Conservation (phyloP, 2,329 filamentous ascomycete species). For the Aspergillus sp. region DNA sequence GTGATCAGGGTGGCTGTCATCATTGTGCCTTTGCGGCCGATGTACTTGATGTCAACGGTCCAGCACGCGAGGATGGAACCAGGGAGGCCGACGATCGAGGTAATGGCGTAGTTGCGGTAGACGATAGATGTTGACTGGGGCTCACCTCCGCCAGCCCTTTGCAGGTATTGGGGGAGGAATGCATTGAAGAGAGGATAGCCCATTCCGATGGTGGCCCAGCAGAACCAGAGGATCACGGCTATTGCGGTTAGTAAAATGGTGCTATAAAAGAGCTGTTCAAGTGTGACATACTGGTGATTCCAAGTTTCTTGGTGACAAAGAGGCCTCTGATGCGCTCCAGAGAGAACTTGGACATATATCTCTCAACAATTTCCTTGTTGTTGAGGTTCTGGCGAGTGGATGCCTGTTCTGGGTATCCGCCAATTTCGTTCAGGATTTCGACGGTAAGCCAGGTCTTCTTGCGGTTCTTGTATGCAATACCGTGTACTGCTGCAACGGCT, state of each 20-base stretch:
- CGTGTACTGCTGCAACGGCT: conserved; percentile 76
- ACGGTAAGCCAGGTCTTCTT: conserved; percentile 73
- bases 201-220: conserved; percentile 81
- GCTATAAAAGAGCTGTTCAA: conserved; percentile 48
- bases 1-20: conserved; percentile 52
- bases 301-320: conserved; percentile 51
- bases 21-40: conserved; percentile 60
- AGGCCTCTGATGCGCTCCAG: conserved; percentile 66
- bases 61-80: conserved; percentile 73
- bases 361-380: conserved; percentile 52
- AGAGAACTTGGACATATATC: conserved; percentile 67
- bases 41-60: conserved; percentile 68
- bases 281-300: conserved; percentile 43
- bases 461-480: conserved; percentile 70
- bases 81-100: conserved; percentile 72
- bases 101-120: conserved; percentile 83
- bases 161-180: conserved; percentile 84
- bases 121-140: conserved; percentile 39
- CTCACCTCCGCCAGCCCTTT: conserved; percentile 51
- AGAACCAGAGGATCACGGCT: conserved; percentile 66
- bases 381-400: conserved; percentile 40
- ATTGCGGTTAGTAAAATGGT: conserved; percentile 13
- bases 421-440: conserved; percentile 60
- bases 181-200: conserved; percentile 87
- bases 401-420: conserved; percentile 47